A percentile compares a stretch with the other conserved stretches of the same genome.
phyloP scores from a whole-genome alignment of 306 rosid species.

The Gillenia trifoliata region DNA sequence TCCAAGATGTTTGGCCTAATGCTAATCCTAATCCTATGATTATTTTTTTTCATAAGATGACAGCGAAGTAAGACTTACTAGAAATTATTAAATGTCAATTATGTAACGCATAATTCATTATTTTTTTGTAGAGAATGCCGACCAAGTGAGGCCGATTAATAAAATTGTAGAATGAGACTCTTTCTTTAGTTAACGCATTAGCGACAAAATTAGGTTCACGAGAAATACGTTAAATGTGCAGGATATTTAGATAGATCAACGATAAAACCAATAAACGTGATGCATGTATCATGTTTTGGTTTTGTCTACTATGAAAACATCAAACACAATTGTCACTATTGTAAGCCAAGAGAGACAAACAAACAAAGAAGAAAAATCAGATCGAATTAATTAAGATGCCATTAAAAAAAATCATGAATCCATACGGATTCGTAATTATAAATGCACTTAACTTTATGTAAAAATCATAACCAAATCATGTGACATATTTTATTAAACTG shows the following conservation, averaged over 20 bases:
- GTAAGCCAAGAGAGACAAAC: background rate
- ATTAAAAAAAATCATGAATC: background rate
- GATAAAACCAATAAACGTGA: background rate
- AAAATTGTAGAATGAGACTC: background rate
- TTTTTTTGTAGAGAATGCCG: background rate
- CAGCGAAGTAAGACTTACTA: background rate
- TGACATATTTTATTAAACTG: background rate
- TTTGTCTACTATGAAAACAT: conserved; percentile 1
- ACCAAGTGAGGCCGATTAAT: background rate
- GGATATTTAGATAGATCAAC: background rate
- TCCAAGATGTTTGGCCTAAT: background rate
- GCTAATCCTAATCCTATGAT: background rate
- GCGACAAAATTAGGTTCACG: background rate
- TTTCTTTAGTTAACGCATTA: background rate
- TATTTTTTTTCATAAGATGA: background rate
- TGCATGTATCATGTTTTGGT: background rate
- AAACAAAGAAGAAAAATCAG: background rate
- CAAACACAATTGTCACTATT: background rate
- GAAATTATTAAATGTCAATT: background rate
- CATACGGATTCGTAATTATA: background rate
- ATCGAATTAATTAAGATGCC: background rate
- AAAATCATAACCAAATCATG: background rate
- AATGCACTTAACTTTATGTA: background rate
- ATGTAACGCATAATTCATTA: too few relatives aligned
- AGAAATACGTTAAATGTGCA: background rate